Conservation (phyloP, 768 basidiomycete genomes). For the Coprinopsis strossmayeri region DNA sequence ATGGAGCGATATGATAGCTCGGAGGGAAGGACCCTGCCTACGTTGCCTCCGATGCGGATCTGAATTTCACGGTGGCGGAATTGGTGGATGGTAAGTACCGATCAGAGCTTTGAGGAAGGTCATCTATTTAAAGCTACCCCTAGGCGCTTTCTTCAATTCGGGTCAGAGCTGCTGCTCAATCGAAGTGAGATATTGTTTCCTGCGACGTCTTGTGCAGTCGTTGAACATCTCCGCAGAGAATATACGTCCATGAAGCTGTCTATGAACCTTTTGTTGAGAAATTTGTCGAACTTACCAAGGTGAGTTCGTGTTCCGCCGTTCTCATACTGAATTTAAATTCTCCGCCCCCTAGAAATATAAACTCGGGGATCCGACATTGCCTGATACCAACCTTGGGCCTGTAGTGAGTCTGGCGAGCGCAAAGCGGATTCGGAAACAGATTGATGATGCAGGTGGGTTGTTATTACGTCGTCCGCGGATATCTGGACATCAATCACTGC, state of each 20-base stretch:
- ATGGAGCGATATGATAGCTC: constrained; percentile 51
- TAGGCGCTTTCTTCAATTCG: constrained; percentile 93
- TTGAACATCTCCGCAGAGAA: constrained; percentile 44
- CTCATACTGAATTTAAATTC: not conserved
- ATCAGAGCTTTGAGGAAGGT: not conserved
- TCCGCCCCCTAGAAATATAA: constrained; percentile 54
- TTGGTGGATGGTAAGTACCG: constrained; percentile 74
- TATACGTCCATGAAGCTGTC: constrained; percentile 86
- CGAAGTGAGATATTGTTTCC: constrained; percentile 46
- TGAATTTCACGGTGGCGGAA: constrained; percentile 76
- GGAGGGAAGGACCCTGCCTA: constrained; percentile 99
- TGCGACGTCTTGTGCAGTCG: not conserved
- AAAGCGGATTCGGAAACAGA: constrained; percentile 76
- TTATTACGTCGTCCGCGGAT: not conserved
- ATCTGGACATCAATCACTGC: not conserved
- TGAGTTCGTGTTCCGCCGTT: constrained; percentile 16
- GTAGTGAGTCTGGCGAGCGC: constrained; percentile 89
- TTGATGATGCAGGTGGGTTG: constrained; percentile 69
- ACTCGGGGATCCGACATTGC: constrained; percentile 78
- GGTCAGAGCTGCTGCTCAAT: constrained; percentile 96
- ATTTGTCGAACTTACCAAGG: constrained; percentile 72
- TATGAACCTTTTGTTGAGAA: constrained; percentile 75
- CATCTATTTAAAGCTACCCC: not conserved
- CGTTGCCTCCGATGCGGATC: constrained; percentile 79
- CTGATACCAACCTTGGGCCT: constrained; percentile 80